A percentile compares a stretch with the other conserved stretches of the same genome.
Evolutionary conservation across 257 asterid species (phyloP).

Genomic region (Hygrophila difformis): DNA sequence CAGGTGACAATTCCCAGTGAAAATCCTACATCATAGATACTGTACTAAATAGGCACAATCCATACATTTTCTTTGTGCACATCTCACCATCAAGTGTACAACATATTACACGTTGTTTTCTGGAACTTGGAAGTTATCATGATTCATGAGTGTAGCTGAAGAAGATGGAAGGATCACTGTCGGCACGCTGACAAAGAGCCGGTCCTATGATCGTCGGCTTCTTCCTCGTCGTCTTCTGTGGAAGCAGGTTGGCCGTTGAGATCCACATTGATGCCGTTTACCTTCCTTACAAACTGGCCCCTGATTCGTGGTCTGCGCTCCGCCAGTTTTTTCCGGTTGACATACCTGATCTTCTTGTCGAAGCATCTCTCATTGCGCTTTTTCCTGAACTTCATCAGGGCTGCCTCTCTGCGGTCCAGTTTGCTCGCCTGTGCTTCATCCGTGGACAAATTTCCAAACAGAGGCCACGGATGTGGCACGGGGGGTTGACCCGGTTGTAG

Average conservation of each 20-base stretch:
- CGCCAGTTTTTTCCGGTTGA: conserved; percentile 79
- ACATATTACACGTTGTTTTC: too few relatives aligned
- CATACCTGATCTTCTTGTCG: conserved; percentile 92
- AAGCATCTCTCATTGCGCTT: conserved; percentile 92
- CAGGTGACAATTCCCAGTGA: too few relatives aligned
- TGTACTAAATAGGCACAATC: too few relatives aligned
- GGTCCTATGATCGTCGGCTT: conserved; percentile 41
- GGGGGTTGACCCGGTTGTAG: conserved; percentile 41
- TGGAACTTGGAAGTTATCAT: too few relatives aligned
- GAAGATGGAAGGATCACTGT: too few relatives aligned
- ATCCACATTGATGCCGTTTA: conserved; percentile 65
- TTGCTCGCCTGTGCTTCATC: conserved; percentile 37
- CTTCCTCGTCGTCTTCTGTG: conserved; percentile 46
- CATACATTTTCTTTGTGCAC: too few relatives aligned
- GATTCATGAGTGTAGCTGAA: too few relatives aligned
- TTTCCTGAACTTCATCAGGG: conserved; percentile 83
- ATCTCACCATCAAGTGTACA: too few relatives aligned
- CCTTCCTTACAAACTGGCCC: conserved; percentile 95
- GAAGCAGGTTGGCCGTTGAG: conserved; percentile 80
- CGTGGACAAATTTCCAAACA: conserved; percentile 34
- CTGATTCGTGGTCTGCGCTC: conserved; percentile 88
- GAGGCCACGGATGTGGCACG: conserved; percentile 48
- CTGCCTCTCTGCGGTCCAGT: conserved; percentile 81
- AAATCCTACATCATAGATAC: too few relatives aligned
- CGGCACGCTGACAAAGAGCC: too few relatives aligned